Evolutionary conservation across 2,329 filamentous ascomycete genomes (phyloP), one percentile per base, ranked within the genome.

Genomic region (Macroventuria anomochaeta): DNA sequence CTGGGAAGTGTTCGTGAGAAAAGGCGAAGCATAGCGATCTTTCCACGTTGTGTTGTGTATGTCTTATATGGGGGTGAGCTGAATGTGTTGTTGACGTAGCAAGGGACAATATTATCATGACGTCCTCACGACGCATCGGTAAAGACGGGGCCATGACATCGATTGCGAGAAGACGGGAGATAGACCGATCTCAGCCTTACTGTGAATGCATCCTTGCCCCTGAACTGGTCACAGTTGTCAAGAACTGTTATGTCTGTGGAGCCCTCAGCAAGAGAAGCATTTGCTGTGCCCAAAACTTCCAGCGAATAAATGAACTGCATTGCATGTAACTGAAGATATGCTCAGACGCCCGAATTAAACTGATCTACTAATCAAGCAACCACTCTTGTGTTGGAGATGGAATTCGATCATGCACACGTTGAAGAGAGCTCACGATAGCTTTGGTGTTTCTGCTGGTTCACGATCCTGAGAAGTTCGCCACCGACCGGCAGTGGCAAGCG

Each of bases 1-100:
- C 46, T 46, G 18, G 54, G 58, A 31, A 58, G 23, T 21, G 36
- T 58, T 55, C 62, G 54, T 26, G 63, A 59, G 40, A 74, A 70
- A 33, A 69, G 59, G 40, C 64, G 65, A 37, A 74, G 68, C 71
- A 73, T 74, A 12, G 10, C 32, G 12, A 1, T 36, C 36, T 20
- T 33, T 40, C 12, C 15, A 10, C 23, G 37, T 51, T 25, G 31
- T 20, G 31, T 21, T 10, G 20, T 18, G 18, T 15, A 26, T 2
- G 8, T 54, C 41, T 58, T 63, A 63, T 58, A 62, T 58, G 55
- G 41, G 17, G 34, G 41, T 42, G 34, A n/a, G 34, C 44, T 37
- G 50, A 36, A 55, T 43, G 52, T 57, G 57, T 62, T 55, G 43
- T 50, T 47, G 44, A 36, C 25, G 62, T 64, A 61, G 62, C 50